Percentiles rank a stretch among this genome's conserved stretches.
Conservation (phyloP, 2,329 filamentous ascomycete genomes). For the Chrysoporthe austroafricana region DNA sequence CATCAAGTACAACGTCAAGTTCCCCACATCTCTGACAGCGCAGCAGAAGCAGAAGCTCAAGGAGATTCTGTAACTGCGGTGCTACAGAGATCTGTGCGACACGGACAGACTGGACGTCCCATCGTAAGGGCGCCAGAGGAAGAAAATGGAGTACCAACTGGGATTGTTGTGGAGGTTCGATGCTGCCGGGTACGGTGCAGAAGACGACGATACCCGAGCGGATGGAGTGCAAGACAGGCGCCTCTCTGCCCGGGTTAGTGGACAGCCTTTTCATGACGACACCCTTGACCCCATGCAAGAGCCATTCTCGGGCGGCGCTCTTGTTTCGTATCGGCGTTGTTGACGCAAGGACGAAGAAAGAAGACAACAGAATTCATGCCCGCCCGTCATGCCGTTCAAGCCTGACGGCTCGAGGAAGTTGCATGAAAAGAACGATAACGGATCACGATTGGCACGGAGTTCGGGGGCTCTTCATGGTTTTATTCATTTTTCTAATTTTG, state of each 20-base stretch:
- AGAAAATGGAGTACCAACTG: background rate
- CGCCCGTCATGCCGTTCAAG: conserved; percentile 15
- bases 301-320: background rate
- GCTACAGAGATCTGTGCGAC: background rate
- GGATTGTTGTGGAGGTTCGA: conserved; percentile 5
- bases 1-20: conserved; percentile 89
- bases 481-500: conserved; percentile 11
- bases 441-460: conserved; percentile 29
- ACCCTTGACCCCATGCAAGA: background rate
- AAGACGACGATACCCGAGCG: background rate
- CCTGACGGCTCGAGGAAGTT: conserved; percentile 10
- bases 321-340: background rate
- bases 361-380: conserved; percentile 3
- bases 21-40: conserved; percentile 76
- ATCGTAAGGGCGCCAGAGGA: background rate
- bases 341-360: background rate
- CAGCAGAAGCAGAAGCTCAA: conserved; percentile 80
- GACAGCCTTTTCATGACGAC: background rate
- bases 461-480: conserved; percentile 11
- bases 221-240: background rate
- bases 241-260: background rate
- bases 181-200: background rate
- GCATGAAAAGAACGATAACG: conserved; percentile 26
- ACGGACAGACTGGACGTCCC: background rate
- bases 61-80: conserved; percentile 68